Evolutionary conservation across 2,329 filamentous ascomycete genomes (phyloP).

Genomic region (Juglanconis juglandina): DNA sequence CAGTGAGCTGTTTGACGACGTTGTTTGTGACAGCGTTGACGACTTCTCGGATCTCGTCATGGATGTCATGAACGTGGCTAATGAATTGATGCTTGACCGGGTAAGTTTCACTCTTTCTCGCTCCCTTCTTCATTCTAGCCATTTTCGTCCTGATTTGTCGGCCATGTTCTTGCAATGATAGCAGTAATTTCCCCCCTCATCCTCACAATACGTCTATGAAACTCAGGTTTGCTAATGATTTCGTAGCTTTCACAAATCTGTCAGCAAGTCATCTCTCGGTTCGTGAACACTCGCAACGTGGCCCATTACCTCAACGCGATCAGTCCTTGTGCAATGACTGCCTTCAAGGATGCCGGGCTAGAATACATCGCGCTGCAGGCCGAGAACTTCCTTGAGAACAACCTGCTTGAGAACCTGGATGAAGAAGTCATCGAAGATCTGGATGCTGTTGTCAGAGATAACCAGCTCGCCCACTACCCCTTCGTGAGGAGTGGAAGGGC

Average conservation of each 20-base stretch:
- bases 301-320: constrained; percentile 82
- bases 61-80: constrained; percentile 84
- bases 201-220: background rate
- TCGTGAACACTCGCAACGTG: constrained; percentile 83
- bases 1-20: constrained; percentile 74
- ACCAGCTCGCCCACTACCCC: constrained; percentile 75
- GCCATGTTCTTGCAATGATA: background rate
- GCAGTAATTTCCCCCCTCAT: background rate
- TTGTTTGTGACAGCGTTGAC: constrained; percentile 69
- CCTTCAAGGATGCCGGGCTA: constrained; percentile 83
- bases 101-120: background rate
- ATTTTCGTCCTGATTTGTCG: background rate
- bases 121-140: background rate
- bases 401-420: constrained; percentile 80
- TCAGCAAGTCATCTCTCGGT: constrained; percentile 76
- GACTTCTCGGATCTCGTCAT: constrained; percentile 86
- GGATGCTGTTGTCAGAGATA: constrained; percentile 73
- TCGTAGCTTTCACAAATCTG: constrained; percentile 73
- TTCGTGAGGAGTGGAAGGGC: constrained; percentile 73
- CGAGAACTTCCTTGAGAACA: constrained; percentile 88
- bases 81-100: constrained; percentile 92
- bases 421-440: constrained; percentile 78
- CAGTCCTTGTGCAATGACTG: constrained; percentile 74
- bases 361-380: constrained; percentile 91
- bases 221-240: background rate